Base-by-base conservation (phyloP, 495 filamentous ascomycete genomes). In the Penicillium bovifimosum region DNA sequence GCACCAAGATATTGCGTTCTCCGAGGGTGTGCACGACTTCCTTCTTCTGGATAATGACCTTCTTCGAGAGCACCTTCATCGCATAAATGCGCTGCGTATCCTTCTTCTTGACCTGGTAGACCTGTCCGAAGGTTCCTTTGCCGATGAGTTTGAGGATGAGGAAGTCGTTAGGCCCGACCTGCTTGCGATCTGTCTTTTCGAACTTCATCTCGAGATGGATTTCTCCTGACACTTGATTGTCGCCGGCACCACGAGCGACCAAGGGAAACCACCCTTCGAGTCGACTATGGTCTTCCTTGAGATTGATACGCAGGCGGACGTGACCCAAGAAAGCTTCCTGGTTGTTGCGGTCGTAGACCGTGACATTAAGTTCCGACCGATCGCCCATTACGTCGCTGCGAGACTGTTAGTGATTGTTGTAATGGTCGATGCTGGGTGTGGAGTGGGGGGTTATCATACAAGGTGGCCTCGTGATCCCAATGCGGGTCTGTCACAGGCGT, bases 31-130 rank as follows among this genome's bases (percentile, higher is more conserved):
- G 93, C 14, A 91, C 89, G 38, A 98, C 89, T 70, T 98, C 93
- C 71, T 98, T 98, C 80, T 98, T 98, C 71, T 98, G 93, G 13
- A 98, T 93, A 50, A 98, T 97, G 44, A 98, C 93, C 76, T 97
- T 98, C 79, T 98, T 98, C 9, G 92, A 96, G 17, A 98, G 75
- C 2, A 97, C 91, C 67, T 98, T 98, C 93, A 98, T 98, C 35
- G 93, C 93, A 59, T 97, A 98, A 50, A 98, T 96, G 16, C 95
- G 84, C 58, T 84, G 81, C 1, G 93, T 96, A 64, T 98, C 93
- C 76, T 88, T 93, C 78, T 98, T 97, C 57, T 90, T 87, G n/a
- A 97, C 93, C 61, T 97, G 93, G 60, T 96, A 99, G 3, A 99
- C 93, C 69, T 99, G 95, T n/a, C 93, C 93, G 68, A 99, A 99